phyloP scores from a whole-genome alignment of 2,329 filamentous ascomycete species.

The Colletotrichum neosansevieriae region DNA sequence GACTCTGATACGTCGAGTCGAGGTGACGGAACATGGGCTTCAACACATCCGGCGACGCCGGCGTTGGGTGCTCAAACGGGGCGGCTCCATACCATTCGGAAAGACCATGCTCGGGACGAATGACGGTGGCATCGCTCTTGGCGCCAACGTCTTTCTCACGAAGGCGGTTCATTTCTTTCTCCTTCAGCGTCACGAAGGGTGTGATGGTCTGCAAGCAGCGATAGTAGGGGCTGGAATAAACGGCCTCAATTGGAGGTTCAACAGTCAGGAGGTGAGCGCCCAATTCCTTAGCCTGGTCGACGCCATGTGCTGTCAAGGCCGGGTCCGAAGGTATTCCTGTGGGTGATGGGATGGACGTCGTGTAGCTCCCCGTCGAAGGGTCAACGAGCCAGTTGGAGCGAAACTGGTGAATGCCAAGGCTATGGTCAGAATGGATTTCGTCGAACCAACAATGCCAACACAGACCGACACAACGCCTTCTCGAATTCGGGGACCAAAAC shows the following conservation, averaged over 20 bases:
- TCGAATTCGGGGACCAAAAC: not conserved
- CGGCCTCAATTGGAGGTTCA: slow-evolving; percentile 75
- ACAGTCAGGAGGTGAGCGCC: slow-evolving; percentile 72
- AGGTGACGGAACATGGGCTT: slow-evolving; percentile 75
- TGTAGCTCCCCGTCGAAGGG: slow-evolving; percentile 82
- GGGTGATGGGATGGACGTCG: slow-evolving; percentile 78
- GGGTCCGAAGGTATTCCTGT: slow-evolving; percentile 92
- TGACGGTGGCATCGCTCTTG: slow-evolving; percentile 48
- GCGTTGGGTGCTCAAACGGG: slow-evolving; percentile 85
- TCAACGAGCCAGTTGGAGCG: slow-evolving; percentile 92
- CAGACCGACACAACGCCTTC: not conserved
- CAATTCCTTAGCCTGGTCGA: slow-evolving; percentile 84
- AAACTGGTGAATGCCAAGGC: slow-evolving; percentile 68
- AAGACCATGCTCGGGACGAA: slow-evolving; percentile 68
- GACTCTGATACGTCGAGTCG: slow-evolving; percentile 68
- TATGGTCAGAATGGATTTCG: slow-evolving; percentile 34
- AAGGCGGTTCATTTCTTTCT: slow-evolving; percentile 40
- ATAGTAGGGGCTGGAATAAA: slow-evolving; percentile 91
- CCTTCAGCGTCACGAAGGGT: slow-evolving; percentile 70
- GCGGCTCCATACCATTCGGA: slow-evolving; percentile 95
- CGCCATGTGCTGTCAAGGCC: slow-evolving; percentile 86
- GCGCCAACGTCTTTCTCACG: slow-evolving; percentile 22
- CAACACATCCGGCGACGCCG: slow-evolving; percentile 74
- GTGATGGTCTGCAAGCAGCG: slow-evolving; percentile 87
- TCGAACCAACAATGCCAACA: slow-evolving; percentile 18